These are phyloP conservation scores for Ophiostoma ulmi DNA, from an alignment of 2,329 filamentous ascomycete genomes.

Conservation along the genomic window DNA sequence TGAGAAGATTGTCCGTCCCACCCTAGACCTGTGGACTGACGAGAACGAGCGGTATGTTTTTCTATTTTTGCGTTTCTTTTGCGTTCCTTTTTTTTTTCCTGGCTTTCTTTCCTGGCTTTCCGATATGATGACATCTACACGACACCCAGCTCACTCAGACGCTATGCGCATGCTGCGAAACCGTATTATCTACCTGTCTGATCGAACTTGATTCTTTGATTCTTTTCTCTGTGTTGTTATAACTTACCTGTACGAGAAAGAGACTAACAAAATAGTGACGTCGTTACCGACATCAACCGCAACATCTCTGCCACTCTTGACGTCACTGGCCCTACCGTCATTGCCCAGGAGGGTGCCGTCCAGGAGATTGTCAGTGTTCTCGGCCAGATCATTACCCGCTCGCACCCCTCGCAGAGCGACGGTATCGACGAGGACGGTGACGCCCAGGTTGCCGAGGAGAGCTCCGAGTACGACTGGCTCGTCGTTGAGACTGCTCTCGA, in stretches of 20 bases:
- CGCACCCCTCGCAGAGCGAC: slow-evolving; percentile 89
- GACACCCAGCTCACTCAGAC: slow-evolving; percentile 99
- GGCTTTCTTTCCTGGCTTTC: slow-evolving; percentile 26
- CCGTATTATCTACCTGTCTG: slow-evolving; percentile 55
- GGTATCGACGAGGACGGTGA: slow-evolving; percentile 77
- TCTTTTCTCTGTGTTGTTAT: slow-evolving; percentile 14
- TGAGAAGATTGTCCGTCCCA: slow-evolving; percentile 77
- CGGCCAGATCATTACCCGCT: slow-evolving; percentile 75
- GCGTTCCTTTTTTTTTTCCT: slow-evolving; percentile 52
- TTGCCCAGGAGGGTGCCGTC: slow-evolving; percentile 67
- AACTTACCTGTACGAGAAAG: background rate
- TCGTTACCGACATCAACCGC: slow-evolving; percentile 92
- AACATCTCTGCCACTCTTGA: slow-evolving; percentile 87
- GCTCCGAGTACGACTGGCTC: slow-evolving; percentile 96
- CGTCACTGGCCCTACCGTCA: slow-evolving; percentile 79
- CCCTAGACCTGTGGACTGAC: slow-evolving; percentile 78
- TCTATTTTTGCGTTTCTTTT: slow-evolving; percentile 35
- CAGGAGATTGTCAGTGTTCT: slow-evolving; percentile 72
- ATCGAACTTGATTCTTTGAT: slow-evolving; percentile 25
- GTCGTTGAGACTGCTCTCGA: slow-evolving; percentile 92
- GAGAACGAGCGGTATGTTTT: slow-evolving; percentile 92
- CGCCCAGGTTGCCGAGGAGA: slow-evolving; percentile 64
- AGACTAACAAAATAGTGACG: slow-evolving; percentile 52
- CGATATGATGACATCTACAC: slow-evolving; percentile 76
- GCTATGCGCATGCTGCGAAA: slow-evolving; percentile 87